Percentiles rank a stretch among this genome's conserved stretches.
These are phyloP conservation scores for Macroventuria anomochaeta DNA, from an alignment of 2,329 filamentous ascomycete genomes.

Conservation along the genomic window DNA sequence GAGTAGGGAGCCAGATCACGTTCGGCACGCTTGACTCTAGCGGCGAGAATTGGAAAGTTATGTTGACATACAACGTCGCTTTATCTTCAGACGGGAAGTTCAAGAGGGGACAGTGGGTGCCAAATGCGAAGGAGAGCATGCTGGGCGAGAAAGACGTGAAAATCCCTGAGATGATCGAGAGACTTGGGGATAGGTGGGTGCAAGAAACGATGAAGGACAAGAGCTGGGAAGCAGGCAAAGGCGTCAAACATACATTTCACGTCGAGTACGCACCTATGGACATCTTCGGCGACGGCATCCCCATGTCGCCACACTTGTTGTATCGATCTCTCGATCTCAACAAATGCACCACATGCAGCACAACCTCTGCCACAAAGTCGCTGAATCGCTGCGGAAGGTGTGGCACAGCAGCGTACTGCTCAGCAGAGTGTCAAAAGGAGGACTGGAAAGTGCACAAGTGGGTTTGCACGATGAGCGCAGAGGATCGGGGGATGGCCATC, in stretches of 20 bases:
- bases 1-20: slow-evolving; percentile 30
- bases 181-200: slow-evolving; percentile 4
- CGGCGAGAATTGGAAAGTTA: slow-evolving; percentile 29
- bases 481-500: slow-evolving; percentile 31
- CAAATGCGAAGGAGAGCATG: slow-evolving; percentile 32
- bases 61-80: slow-evolving; percentile 30
- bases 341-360: slow-evolving; percentile 23
- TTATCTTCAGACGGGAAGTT: background rate
- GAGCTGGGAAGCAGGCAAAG: slow-evolving; percentile 27
- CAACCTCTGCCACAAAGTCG: background rate
- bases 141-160: slow-evolving; percentile 23
- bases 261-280: slow-evolving; percentile 38
- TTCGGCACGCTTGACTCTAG: slow-evolving; percentile 28
- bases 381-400: slow-evolving; percentile 31
- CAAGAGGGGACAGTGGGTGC: slow-evolving; percentile 24
- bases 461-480: slow-evolving; percentile 28
- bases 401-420: slow-evolving; percentile 33
- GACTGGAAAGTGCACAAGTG: slow-evolving; percentile 35
- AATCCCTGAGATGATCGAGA: slow-evolving; percentile 16
- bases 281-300: slow-evolving; percentile 33
- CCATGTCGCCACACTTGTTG: slow-evolving; percentile 33
- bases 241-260: slow-evolving; percentile 25
- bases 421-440: slow-evolving; percentile 22
- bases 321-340: slow-evolving; percentile 21
- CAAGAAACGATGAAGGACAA: slow-evolving; percentile 2